Evolutionary conservation across 345 rosid species (phyloP), one percentile per base, ranked within the genome.

Genomic region (Arabis alpina): DNA sequence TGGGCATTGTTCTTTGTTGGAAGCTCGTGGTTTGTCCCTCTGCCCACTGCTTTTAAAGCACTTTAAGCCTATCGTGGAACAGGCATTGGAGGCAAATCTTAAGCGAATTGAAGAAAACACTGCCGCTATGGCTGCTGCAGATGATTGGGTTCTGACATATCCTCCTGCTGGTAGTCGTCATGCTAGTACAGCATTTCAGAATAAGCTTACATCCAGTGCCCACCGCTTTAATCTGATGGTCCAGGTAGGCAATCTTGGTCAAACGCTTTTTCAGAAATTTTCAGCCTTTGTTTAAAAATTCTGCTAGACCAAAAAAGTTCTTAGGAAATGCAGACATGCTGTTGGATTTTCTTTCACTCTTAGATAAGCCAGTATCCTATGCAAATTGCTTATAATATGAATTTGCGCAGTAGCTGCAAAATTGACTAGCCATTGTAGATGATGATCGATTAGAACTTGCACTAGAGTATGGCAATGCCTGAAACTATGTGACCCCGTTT

Each of bases 61-160:
- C 69, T 95, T 95, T 77, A 90, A 92, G 81, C 97, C 96, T 37
- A 92, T 97, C 58, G 98, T 95, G 61, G 97, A 95, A 76, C 99
- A 90, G 80, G 99, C 98, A 39, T 77, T 92, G 52, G 87, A 95
- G 76, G 97, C 99, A 65, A 91, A 95, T 81, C 83, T 95, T 67
- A 95, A 87, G 76, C 83, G 99, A 74, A 95, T 95, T 76, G 97
- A 95, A 82, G 98, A 95, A 79, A 92, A 97, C 75, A 88, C 97
- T 65, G 98, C 99, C 77, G 96, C 99, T 71, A 72, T 92, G 84
- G 99, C 96, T 61, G 99, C 99, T 74, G 98, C 98, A 64, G 99
- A 95, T 87, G 96, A 95, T 73, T 92, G 99, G 99, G 82, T 92
- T 25, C 91, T 95, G 61, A 85, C 92, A 47, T 80, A 76, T 48